Evolutionary conservation across 1,284 basidiomycete species (phyloP).

Genomic region (Apiotrichum laibachii): DNA sequence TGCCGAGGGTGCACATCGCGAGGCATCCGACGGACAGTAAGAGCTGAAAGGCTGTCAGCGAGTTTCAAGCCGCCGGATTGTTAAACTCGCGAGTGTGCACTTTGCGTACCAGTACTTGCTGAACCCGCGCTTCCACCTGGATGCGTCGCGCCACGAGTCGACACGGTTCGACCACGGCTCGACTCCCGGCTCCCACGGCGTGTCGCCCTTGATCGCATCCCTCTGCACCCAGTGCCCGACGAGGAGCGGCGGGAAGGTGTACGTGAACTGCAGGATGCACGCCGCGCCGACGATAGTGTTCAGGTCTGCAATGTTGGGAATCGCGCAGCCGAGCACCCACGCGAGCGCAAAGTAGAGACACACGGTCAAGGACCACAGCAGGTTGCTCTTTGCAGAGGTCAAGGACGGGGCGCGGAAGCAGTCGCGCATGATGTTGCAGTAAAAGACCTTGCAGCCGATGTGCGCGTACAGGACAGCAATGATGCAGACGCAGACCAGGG

Average conservation of each 20-base stretch:
- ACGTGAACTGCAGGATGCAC: conserved; percentile 24
- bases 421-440: conserved; percentile 52
- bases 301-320: conserved; percentile 61
- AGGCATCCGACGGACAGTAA: conserved; percentile 9
- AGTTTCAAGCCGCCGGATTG: neutral
- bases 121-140: conserved; percentile 22
- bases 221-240: conserved; percentile 24
- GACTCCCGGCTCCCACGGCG: conserved; percentile 19
- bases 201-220: conserved; percentile 18
- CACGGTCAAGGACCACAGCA: conserved; percentile 50
- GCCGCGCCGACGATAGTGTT: conserved; percentile 57
- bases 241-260: conserved; percentile 20
- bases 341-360: conserved; percentile 52
- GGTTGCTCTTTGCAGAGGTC: conserved; percentile 54
- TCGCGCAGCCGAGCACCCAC: conserved; percentile 61
- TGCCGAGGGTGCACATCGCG: conserved; percentile 12
- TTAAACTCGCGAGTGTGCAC: conserved; percentile 10
- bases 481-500: conserved; percentile 52
- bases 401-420: conserved; percentile 60
- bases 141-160: conserved; percentile 16
- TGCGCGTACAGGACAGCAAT: conserved; percentile 65
- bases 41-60: neutral
- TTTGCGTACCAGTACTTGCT: conserved; percentile 21
- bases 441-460: conserved; percentile 48
- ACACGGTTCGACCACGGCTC: conserved; percentile 18